Evolutionary conservation across 2,329 filamentous ascomycete genomes (phyloP), one percentile per base, ranked within the genome.

Genomic region (Fusarium paranaense): DNA sequence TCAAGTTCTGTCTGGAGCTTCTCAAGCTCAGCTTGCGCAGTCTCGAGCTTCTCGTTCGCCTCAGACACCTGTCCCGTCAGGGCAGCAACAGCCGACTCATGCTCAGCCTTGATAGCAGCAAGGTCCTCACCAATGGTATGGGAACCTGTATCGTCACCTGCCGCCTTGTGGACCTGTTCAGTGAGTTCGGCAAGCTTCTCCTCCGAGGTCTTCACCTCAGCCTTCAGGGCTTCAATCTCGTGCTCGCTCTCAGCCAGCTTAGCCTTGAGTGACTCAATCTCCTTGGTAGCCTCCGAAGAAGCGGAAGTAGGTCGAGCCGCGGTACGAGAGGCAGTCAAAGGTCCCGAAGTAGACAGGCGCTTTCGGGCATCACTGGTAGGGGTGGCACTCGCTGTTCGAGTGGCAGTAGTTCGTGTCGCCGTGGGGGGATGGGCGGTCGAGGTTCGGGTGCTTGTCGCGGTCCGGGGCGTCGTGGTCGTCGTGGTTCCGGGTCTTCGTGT

Each of bases 161-260:
- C 77, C 42, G 84, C 85, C 52, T 84, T 81, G 75, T 85, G 83
- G 35, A 88, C 82, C 80, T 89, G 86, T 58, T 88, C 86, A 64
- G 85, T 86, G 22, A 92, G 84, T 73, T 89, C 86, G 3, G 85
- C 78, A 63, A 92, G 85, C 76, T 88, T 91, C 60, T 86, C 87
- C 77, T 91, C 84, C 1, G 88, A 90, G 10, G 86, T 81, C 66
- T 86, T 82, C 58, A 92, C 86, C 75, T 92, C 87, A 7, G 85
- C 83, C 79, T 89, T 90, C 33, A 92, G 85, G 14, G 87, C 81
- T 63, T 88, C 85, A 11, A 92, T 87, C 77, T 91, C 88, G 8
- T 85, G 80, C 76, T 92, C 89, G 71, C 89, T 90, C 35, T 89
- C 86, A 6, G 85, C 84, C 25, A 92, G 83, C 81, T 91, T 91